Percentiles rank a stretch among this genome's conserved stretches.
Conservation (phyloP, 805 yeast genomes). For the Candida schatavii region DNA sequence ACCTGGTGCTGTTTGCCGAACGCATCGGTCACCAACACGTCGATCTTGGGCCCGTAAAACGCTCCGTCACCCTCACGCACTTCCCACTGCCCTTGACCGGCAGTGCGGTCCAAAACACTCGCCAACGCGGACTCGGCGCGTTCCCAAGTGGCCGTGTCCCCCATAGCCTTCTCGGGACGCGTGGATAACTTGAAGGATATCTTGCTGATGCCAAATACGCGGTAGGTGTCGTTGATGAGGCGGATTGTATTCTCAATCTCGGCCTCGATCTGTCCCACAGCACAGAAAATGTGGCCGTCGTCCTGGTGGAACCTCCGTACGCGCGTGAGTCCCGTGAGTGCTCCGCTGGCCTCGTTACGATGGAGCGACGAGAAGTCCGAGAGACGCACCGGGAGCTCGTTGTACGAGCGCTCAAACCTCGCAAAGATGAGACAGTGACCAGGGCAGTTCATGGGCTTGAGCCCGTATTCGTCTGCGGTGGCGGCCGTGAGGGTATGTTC, state of each 20-base stretch:
- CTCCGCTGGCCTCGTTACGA: conserved; percentile 93
- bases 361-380: conserved; percentile 92
- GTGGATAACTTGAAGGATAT: conserved; percentile 72
- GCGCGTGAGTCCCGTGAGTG: conserved; percentile 86
- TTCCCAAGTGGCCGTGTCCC: conserved; percentile 76
- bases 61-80: conserved; percentile 95
- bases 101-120: conserved; percentile 49
- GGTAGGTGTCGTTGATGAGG: conserved; percentile 73
- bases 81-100: conserved; percentile 58
- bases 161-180: conserved; percentile 80
- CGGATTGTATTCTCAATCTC: conserved; percentile 75
- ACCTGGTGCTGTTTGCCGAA: conserved; percentile 84
- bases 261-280: conserved; percentile 64
- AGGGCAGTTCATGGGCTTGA: conserved; percentile 95
- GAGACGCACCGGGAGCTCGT: conserved; percentile 80
- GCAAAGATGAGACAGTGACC: conserved; percentile 88
- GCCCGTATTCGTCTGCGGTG: conserved; percentile 49
- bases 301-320: conserved; percentile 97
- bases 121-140: conserved; percentile 70
- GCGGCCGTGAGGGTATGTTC: conserved; percentile 10
- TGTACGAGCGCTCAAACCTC: conserved; percentile 72
- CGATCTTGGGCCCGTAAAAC: conserved; percentile 95
- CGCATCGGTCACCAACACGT: conserved; percentile 76
- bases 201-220: conserved; percentile 55
- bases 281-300: conserved; percentile 95